Evolutionary conservation across 352 stramenopile species (phyloP).

Genomic region (Globisporangium spinosum): DNA sequence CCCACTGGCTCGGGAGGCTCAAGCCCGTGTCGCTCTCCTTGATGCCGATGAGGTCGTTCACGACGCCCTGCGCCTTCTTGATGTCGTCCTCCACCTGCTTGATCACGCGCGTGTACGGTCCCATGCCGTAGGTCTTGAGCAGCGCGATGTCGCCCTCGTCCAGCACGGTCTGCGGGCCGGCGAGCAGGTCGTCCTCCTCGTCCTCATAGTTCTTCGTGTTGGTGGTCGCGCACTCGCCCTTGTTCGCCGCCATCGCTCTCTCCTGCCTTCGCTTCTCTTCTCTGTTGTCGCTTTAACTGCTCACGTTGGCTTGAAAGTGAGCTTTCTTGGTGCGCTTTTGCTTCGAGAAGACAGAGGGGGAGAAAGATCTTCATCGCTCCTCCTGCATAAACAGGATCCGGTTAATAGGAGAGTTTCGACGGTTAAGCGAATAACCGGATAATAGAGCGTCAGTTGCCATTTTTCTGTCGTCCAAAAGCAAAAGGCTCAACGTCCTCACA

Average conservation of each 20-base stretch:
- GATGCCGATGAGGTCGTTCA: conserved; percentile 93
- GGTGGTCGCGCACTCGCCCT: conserved; percentile 93
- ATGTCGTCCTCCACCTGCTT: conserved; percentile 99
- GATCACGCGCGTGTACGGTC: conserved; percentile 95
- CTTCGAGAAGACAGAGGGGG: too few relatives aligned
- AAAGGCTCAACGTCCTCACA: too few relatives aligned
- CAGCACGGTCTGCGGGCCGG: conserved; percentile 70
- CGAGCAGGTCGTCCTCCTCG: conserved; percentile 86
- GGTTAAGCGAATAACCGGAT: too few relatives aligned
- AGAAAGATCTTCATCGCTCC: too few relatives aligned
- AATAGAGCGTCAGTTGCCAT: too few relatives aligned
- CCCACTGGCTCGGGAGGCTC: conserved; percentile 97
- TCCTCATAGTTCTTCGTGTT: conserved; percentile 96
- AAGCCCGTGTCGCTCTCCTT: conserved; percentile 99
- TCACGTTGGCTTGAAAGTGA: background rate
- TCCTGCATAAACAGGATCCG: too few relatives aligned
- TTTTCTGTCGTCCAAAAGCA: too few relatives aligned
- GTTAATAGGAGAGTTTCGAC: too few relatives aligned
- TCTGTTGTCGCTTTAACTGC: background rate
- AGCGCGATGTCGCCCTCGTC: conserved; percentile 97
- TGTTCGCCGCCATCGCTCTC: conserved; percentile 14
- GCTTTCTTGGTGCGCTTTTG: background rate
- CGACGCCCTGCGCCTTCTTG: conserved; percentile 93
- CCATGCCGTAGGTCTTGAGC: conserved; percentile 98
- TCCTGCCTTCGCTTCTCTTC: background rate